Base-by-base conservation (phyloP, 140 eudicot genomes). In the Erigeron philadelphicus region DNA sequence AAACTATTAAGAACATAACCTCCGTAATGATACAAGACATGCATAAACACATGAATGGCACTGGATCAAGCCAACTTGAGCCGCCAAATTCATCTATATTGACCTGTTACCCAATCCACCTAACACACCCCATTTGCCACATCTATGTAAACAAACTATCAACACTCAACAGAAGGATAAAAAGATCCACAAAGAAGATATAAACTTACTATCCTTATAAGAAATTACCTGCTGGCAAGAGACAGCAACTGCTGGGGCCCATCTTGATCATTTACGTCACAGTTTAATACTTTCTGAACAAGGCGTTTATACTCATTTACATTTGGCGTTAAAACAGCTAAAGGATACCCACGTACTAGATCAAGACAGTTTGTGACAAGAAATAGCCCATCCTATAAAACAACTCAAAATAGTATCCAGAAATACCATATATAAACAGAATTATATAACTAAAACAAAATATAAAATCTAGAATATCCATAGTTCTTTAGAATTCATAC, bases 261-360 rank as follows among this genome's bases (percentile, higher is more conserved):
- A 78, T 87, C 90, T 89, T 84, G 80, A 60, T 86, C 96, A 72
- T 85, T 83, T 72, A 93, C 98, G 68, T 93, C 96, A 86, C 84
- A 74, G 69, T 81, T 81, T 46, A 93, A 78, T 55, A 93, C 95
- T 81, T 83, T 93, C 74, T 89, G 88, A 78, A 93, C 98, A 71
- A 93, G 98, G 46, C 98, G 95, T 66, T 86, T 89, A 77, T 93
- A 93, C 66, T 93, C 98, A 31, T 93, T 93, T 53, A 93, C 80
- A 77, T 93, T 93, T 16, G 98, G 98, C 45, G 98, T 89, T 73
- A 93, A 74, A 71, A 89, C 93, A n/a, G 96, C 96, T 72, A 89
- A 79, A 15, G 88, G 95, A 72, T 93, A 93, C 61, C 88, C 94
- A 1, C 82, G 76, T 35, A 93, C 87, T 73, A 93, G 77, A 56